Evolutionary conservation across 2,329 filamentous ascomycete genomes (phyloP), one percentile per base, ranked within the genome.

Genomic region (Thielaviopsis punctulata): DNA sequence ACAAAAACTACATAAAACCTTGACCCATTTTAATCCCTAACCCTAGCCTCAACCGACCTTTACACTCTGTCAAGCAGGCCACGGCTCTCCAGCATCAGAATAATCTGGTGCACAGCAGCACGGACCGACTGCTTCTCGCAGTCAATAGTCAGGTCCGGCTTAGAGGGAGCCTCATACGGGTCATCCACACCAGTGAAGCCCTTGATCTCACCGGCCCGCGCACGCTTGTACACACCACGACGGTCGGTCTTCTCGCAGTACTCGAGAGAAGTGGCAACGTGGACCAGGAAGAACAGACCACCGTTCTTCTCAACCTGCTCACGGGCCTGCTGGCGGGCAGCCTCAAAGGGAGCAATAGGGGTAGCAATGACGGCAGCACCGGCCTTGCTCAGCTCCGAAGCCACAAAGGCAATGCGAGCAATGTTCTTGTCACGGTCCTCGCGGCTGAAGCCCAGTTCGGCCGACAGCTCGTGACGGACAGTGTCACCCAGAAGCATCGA

Each of bases 151-250:
- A 98, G 73, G 65, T 96, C 81, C 27, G 89, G 78, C 69, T 90
- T 88, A 59, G 69, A 62, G 9, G 92, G 92, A 21, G 68, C 64
- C 80, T 98, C 92, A 65, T 98, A 98, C 48, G 92, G 89, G 71
- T 96, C 90, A 65, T 96, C 90, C 53, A 98, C 88, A 62, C 92
- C 92, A 7, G 92, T 98, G 77, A 98, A 98, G 58, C 89, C 89
- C 79, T 89, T 92, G 69, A 98, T 93, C 72, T 95, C 85, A 54
- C 92, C 92, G 19, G 74, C 76, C 57, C 92, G 79, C 41, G 92
- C 92, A 65, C 79, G 78, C 59, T 76, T 76, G 69, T 96, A 98
- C 63, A 95, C 82, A 55, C 92, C 92, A 56, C 84, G 77, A 73
- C 87, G 89, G 69, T 98, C 92, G 25, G 87, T 95, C 79, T 86